Evolutionary conservation across 768 basidiomycete genomes (phyloP), one percentile per base, ranked within the genome.

Genomic region (Boletus insuetus): DNA sequence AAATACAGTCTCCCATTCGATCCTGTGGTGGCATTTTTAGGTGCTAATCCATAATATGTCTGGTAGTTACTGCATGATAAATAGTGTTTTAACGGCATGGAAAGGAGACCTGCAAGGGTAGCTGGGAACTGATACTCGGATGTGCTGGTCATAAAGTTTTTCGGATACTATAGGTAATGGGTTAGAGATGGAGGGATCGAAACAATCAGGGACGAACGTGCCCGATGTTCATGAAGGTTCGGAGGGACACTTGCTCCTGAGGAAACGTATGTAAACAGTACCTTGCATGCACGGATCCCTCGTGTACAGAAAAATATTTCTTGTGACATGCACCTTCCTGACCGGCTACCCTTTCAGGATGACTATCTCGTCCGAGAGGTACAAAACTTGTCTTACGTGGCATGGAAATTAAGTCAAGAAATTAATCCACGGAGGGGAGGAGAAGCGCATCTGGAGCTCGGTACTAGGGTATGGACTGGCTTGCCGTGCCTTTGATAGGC

Each of bases 401-500:
- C 46, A 52, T 59, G 64, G 56, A 67, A 17, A 61, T 68, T 47
- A 57, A 58, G 40, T 12, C 56, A 48, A 59, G 35, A 53, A 39
- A 42, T 66, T 55, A 59, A 58, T 57, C 54, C 54, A 51, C 48
- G 57, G 53, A 3, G 43, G 29, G 29, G 29, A 61, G 53, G 40
- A 40, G 51, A 49, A 46, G 39, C 47, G 32, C 35, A 46, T 56
- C 53, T 46, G 44, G 47, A 24, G 55, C 35, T 53, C 44, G 20
- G 38, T 35, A 20, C 51, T 51, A 44, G 64, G 61, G 58, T 58
- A 42, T 35, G 24, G 54, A 49, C 57, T 46, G 42, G 20, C 55
- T 54, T 65, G 68, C 65, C 59, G 64, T 64, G 59, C 51, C 47
- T 44, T 55, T 53, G 58, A 58, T 47, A 48, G 54, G 46, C 49